A percentile compares a stretch with the other conserved stretches of the same genome.
Conservation (phyloP, 371 early-diverging fungal genomes). For the Agmasoma carcini region DNA sequence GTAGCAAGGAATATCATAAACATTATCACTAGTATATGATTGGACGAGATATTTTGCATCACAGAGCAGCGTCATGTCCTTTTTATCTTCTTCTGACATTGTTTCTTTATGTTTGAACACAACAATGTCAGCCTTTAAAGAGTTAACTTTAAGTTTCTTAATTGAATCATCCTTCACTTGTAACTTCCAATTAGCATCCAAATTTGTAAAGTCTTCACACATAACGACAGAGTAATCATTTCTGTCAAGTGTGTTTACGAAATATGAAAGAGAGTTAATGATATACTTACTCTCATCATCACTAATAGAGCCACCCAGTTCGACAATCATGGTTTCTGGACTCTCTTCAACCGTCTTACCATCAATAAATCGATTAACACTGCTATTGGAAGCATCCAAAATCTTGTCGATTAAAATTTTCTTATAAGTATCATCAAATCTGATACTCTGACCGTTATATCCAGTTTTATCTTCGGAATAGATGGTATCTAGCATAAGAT, state of each 20-base stretch:
- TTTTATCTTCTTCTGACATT: conserved; percentile 63
- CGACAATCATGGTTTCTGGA: conserved; percentile 91
- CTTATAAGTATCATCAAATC: conserved; percentile 90
- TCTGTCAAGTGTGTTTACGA: conserved; percentile 87
- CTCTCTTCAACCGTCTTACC: conserved; percentile 25
- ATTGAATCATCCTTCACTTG: conserved; percentile 90
- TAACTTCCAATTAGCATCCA: conserved; percentile 94
- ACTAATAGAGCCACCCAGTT: conserved; percentile 94
- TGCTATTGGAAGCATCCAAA: conserved; percentile 67
- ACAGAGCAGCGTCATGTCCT: conserved; percentile 88
- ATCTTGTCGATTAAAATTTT: conserved; percentile 90
- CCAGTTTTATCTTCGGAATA: conserved; percentile 77
- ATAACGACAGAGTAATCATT: conserved; percentile 86
- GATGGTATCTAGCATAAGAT: conserved; percentile 82
- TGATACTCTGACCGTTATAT: conserved; percentile 91
- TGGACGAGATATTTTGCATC: no score
- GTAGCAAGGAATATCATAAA: no score
- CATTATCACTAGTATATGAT: no score
- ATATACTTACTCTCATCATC: conserved; percentile 94
- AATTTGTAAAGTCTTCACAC: conserved; percentile 83
- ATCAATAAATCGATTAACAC: conserved; percentile 61
- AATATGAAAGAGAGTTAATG: conserved; percentile 92
- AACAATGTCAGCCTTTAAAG: conserved; percentile 82
- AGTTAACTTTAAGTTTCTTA: conserved; percentile 77
- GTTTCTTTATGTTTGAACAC: conserved; percentile 74